A percentile compares a stretch with the other conserved stretches of the same genome.
Conservation (phyloP, 2,329 filamentous ascomycete species). For the Colletotrichum horii region DNA sequence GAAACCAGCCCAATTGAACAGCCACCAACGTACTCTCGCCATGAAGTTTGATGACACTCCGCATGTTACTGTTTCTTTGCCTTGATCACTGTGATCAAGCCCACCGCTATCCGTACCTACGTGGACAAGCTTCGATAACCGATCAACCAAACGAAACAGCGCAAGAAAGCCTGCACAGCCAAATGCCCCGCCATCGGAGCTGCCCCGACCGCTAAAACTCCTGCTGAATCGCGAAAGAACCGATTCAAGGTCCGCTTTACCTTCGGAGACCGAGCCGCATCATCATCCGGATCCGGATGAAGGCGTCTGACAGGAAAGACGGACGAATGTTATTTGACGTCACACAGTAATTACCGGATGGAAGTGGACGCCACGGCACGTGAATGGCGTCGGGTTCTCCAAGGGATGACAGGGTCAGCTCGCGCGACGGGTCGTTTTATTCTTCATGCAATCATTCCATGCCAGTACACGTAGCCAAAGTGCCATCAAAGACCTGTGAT, state of each 20-base stretch:
- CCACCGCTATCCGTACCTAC: neutral
- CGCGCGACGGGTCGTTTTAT: neutral
- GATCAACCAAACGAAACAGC: neutral
- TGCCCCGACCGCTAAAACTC: neutral
- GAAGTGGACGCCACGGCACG: neutral
- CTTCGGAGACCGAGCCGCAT: neutral
- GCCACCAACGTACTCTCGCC: neutral
- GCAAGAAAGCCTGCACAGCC: no score
- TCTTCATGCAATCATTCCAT: neutral
- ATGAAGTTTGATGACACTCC: accelerated
- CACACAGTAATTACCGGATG: neutral
- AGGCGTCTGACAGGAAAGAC: neutral
- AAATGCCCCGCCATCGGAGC: neutral
- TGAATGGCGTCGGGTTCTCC: neutral
- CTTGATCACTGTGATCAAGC: neutral
- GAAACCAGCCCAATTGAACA: neutral
- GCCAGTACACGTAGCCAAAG: neutral
- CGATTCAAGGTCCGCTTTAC: neutral
- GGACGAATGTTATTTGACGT: neutral
- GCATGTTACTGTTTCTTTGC: neutral
- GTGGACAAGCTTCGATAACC: neutral
- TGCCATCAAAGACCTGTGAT: neutral
- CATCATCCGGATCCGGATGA: neutral
- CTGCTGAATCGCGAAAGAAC: neutral
- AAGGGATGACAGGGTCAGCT: neutral